Percentiles rank a stretch among this genome's conserved stretches.
Conservation (phyloP, 1,139 yeast genomes). For the Blastobotrys petasosporus region DNA sequence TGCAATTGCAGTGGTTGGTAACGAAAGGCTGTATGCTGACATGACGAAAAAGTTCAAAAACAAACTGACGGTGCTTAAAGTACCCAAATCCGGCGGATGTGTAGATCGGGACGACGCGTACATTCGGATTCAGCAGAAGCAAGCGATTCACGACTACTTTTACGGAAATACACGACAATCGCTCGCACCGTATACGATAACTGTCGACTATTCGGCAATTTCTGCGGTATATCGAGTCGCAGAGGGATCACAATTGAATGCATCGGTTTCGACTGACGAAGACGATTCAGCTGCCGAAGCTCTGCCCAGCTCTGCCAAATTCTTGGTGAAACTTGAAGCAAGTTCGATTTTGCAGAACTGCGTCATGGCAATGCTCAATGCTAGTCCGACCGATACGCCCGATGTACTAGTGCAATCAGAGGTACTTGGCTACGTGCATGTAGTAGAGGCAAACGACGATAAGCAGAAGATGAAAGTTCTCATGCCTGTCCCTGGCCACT, state of each 20-base stretch:
- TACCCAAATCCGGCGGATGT: conserved; percentile 67
- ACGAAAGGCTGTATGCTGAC: conserved; percentile 55
- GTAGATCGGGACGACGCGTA: conserved; percentile 69
- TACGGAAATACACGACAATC: conserved; percentile 67
- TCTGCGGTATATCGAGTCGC: conserved; percentile 45
- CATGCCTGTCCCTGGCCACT: conserved; percentile 80
- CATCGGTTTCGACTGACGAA: conserved; percentile 32
- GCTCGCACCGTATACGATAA: conserved; percentile 70
- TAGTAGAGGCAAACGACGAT: conserved; percentile 59
- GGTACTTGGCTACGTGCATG: conserved; percentile 58
- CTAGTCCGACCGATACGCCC: conserved; percentile 45
- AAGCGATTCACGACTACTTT: conserved; percentile 77
- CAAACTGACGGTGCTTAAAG: conserved; percentile 44
- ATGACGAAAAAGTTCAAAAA: conserved; percentile 49
- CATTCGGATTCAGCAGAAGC: conserved; percentile 65
- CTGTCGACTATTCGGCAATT: conserved; percentile 47
- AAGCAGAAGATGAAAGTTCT: conserved; percentile 66
- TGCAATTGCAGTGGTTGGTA: conserved; percentile 37
- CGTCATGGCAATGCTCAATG: conserved; percentile 65
- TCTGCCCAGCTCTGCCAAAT: conserved; percentile 12
- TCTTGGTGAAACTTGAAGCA: conserved; percentile 42
- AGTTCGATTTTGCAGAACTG: conserved; percentile 62
- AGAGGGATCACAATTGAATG: conserved; percentile 27
- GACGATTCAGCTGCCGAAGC: conserved; percentile 1
- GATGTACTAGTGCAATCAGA: conserved; percentile 52